Evolutionary conservation across 805 yeast genomes (phyloP).

Genomic region (Jamesozyma jinghongensis): DNA sequence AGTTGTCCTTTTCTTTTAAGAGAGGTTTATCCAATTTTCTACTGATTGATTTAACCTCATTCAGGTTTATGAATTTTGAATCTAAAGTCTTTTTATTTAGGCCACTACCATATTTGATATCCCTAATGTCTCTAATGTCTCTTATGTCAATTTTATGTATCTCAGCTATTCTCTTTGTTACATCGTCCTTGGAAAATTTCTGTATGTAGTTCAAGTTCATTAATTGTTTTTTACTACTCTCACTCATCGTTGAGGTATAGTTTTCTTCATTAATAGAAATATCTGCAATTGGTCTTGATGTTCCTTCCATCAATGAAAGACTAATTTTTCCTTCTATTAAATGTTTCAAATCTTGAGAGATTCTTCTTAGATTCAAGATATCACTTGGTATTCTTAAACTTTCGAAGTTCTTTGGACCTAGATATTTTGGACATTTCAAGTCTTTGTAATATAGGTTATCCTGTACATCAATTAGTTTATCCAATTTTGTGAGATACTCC

Average conservation of each 20-base stretch:
- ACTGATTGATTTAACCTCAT: constrained; percentile 18
- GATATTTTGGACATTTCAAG: constrained; percentile 12
- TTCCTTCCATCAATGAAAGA: not conserved
- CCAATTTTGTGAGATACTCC: constrained; percentile 3
- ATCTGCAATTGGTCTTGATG: not conserved
- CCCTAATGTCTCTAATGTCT: constrained; percentile 12
- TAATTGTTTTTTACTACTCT: not conserved
- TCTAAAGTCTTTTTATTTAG: constrained; percentile 5
- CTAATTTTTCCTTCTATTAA: constrained; percentile 1
- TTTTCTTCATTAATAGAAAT: too few species aligned
- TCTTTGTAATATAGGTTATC: constrained; percentile 11
- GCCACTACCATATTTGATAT: constrained; percentile 5
- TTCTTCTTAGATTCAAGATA: constrained; percentile 6
- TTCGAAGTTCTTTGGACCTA: constrained; percentile 14
- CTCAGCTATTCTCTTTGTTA: constrained; percentile 11
- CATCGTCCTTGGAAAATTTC: constrained; percentile 3
- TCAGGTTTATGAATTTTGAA: constrained; percentile 7
- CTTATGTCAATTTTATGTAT: constrained; percentile 19
- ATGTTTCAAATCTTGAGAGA: constrained; percentile 5
- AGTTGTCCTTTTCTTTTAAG: constrained; percentile 12
- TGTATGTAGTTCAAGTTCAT: not conserved
- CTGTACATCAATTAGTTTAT: constrained; percentile 10
- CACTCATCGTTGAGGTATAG: not conserved
- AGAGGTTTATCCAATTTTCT: constrained; percentile 19
- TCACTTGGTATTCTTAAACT: constrained; percentile 17